Evolutionary conservation across 169 alveolate species (phyloP).

Genomic region (Babesia microti): DNA sequence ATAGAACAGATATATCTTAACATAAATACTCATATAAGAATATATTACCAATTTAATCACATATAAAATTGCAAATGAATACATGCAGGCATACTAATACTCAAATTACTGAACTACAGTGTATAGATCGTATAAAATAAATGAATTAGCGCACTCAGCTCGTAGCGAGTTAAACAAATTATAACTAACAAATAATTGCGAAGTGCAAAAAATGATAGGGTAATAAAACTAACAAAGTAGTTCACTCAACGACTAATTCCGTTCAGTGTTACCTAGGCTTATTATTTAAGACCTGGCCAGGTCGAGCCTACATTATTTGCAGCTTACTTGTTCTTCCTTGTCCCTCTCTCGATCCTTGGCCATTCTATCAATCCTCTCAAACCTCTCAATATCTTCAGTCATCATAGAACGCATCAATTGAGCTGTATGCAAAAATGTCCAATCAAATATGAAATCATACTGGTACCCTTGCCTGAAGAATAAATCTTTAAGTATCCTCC

Average conservation of each 20-base stretch:
- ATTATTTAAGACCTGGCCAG: constrained; percentile 28
- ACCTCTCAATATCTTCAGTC: constrained; percentile 45
- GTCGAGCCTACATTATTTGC: too few species aligned
- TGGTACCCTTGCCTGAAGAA: constrained; percentile 66
- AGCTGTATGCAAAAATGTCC: constrained; percentile 81
- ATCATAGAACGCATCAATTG: constrained; percentile 49
- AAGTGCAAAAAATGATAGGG: not conserved
- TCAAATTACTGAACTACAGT: too few species aligned
- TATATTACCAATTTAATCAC: too few species aligned
- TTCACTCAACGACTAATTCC: constrained; percentile 1
- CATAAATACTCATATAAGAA: too few species aligned
- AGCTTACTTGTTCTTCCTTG: too few species aligned
- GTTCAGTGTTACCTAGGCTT: constrained; percentile 4
- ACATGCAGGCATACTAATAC: too few species aligned
- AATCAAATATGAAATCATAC: constrained; percentile 89
- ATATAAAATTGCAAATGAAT: too few species aligned
- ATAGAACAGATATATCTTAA: too few species aligned
- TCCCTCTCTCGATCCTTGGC: constrained; percentile 43
- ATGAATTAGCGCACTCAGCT: too few species aligned
- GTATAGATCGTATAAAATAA: too few species aligned
- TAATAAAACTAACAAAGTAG: not conserved
- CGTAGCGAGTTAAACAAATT: too few species aligned
- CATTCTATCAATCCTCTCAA: constrained; percentile 44
- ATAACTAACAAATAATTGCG: not conserved
- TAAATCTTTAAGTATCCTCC: constrained; percentile 89